Conservation (phyloP, 495 filamentous ascomycete species). For the Aspergillus biplanus region DNA sequence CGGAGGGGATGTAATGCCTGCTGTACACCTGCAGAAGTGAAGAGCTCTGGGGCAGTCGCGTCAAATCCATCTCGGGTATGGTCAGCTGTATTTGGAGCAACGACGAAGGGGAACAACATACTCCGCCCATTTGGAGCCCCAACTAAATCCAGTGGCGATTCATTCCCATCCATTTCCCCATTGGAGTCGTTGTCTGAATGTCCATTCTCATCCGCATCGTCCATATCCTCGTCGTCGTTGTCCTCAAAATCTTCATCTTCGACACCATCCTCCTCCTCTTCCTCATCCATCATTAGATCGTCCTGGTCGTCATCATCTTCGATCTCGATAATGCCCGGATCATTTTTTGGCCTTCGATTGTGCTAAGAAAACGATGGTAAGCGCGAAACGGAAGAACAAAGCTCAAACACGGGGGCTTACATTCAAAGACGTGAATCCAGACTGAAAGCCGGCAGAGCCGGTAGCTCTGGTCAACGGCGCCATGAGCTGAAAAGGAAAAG, state of each 20-base stretch:
- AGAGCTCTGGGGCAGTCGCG: constrained; percentile 39
- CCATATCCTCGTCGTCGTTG: constrained; percentile 34
- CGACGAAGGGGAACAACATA: constrained; percentile 13
- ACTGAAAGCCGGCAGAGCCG: constrained; percentile 22
- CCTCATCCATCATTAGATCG: constrained; percentile 34
- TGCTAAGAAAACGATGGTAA: constrained; percentile 23
- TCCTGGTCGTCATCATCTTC: constrained; percentile 44
- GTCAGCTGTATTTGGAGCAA: constrained; percentile 24
- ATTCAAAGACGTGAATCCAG: constrained; percentile 33
- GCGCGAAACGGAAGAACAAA: constrained; percentile 12
- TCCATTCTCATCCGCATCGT: constrained; percentile 28
- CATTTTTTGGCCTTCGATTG: constrained; percentile 26
- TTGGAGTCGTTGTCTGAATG: constrained; percentile 26
- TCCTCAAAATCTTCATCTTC: constrained; percentile 25
- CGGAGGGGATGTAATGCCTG: constrained; percentile 59
- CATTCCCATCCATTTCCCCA: constrained; percentile 26
- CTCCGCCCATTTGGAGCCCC: constrained; percentile 24
- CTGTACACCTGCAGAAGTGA: constrained; percentile 53
- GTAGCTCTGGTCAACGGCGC: constrained; percentile 30
- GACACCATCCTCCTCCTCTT: constrained; percentile 25
- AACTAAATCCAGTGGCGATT: constrained; percentile 27
- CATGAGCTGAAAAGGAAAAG: constrained; percentile 27
- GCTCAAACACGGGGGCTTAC: constrained; percentile 28
- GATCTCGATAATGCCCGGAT: constrained; percentile 46
- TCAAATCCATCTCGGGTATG: constrained; percentile 22